Conservation (phyloP, 192 early-diverging fungal genomes). For the Coemansia sp. region DNA sequence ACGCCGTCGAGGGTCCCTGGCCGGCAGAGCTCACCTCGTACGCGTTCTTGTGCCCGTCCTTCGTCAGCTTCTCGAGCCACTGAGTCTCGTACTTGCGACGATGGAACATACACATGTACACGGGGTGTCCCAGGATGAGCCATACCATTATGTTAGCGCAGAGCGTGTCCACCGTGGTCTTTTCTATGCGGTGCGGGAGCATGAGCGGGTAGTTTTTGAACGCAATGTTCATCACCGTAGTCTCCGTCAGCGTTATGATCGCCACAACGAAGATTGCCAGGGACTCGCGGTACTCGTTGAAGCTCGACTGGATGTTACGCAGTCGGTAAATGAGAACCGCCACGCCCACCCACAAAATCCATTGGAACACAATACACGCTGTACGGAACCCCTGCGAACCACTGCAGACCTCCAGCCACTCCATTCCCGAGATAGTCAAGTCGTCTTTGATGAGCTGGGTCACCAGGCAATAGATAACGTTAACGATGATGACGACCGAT, state of each 20-base stretch:
- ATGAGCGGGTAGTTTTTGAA: conserved; percentile 31
- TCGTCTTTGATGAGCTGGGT: conserved; percentile 20
- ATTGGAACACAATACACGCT: conserved; percentile 24
- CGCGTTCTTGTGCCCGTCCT: conserved; percentile 39
- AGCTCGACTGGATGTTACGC: conserved; percentile 53
- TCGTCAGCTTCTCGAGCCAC: conserved; percentile 47
- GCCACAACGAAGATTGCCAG: conserved; percentile 31
- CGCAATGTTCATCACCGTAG: conserved; percentile 30
- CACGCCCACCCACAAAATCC: conserved; percentile 35
- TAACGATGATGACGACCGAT: conserved; percentile 8
- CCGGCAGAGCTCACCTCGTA: conserved; percentile 34
- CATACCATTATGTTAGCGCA: conserved; percentile 32
- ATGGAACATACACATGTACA: conserved; percentile 45
- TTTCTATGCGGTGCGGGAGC: conserved; percentile 29
- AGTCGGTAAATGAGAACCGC: conserved; percentile 40
- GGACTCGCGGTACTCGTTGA: conserved; percentile 52
- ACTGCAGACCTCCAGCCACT: conserved; percentile 21
- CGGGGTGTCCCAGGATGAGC: conserved; percentile 37
- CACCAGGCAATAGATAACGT: conserved; percentile 19
- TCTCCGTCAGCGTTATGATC: conserved; percentile 30
- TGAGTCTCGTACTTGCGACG: conserved; percentile 29
- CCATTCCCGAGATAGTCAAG: conserved; percentile 10
- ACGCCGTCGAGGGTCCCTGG: conserved; percentile 35
- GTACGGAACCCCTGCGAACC: conserved; percentile 25
- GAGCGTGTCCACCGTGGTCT: conserved; percentile 36